Evolutionary conservation across 495 filamentous ascomycete species (phyloP).

Genomic region (Penicillium angulare): DNA sequence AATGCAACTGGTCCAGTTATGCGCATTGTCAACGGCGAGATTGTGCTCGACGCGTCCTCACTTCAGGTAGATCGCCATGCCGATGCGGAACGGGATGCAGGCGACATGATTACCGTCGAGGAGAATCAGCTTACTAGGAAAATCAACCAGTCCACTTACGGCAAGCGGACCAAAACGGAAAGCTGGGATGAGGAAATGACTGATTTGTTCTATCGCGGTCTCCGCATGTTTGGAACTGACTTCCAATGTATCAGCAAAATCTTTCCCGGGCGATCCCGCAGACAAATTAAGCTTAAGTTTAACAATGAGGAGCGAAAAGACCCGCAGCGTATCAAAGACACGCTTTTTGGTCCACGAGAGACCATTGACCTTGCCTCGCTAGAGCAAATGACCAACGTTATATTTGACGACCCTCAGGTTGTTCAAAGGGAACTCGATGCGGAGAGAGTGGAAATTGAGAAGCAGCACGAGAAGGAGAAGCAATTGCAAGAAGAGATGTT

Average conservation of each 20-base stretch:
- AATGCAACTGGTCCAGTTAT: constrained; percentile 49
- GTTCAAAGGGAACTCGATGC: constrained; percentile 64
- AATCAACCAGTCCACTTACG: constrained; percentile 70
- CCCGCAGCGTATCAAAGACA: constrained; percentile 63
- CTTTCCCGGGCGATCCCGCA: constrained; percentile 72
- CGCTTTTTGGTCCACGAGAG: constrained; percentile 60
- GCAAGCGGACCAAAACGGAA: constrained; percentile 67
- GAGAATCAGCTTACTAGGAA: constrained; percentile 82
- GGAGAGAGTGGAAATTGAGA: constrained; percentile 64
- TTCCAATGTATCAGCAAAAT: constrained; percentile 83
- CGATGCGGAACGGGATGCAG: constrained; percentile 54
- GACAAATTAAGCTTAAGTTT: constrained; percentile 89
- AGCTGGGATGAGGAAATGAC: constrained; percentile 77
- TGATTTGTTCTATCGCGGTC: constrained; percentile 78
- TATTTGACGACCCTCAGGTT: constrained; percentile 52
- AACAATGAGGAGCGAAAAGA: constrained; percentile 84
- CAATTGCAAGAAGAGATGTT: constrained; percentile 52
- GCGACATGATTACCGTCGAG: constrained; percentile 59
- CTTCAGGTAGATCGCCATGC: constrained; percentile 79
- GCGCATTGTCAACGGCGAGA: constrained; percentile 78
- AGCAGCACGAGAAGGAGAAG: constrained; percentile 62
- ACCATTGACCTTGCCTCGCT: constrained; percentile 66
- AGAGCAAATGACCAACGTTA: constrained; percentile 57
- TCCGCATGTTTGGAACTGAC: constrained; percentile 89
- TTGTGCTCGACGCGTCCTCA: constrained; percentile 75